These are phyloP conservation scores for Halophytophthora polymorphica DNA, from an alignment of 352 stramenopile genomes.

Conservation along the genomic window DNA sequence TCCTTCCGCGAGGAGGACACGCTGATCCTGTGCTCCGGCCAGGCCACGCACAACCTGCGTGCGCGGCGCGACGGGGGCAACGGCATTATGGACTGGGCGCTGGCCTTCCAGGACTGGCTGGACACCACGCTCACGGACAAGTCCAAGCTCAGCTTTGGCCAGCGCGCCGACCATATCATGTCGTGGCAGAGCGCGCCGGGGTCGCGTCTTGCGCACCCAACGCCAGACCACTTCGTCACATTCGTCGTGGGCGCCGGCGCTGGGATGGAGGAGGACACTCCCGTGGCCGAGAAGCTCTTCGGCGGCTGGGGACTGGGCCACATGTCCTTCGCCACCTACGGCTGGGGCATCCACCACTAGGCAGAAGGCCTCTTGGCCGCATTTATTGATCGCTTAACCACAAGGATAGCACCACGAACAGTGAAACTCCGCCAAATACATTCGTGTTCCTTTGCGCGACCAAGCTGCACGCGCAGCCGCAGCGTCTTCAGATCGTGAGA, in stretches of 20 bases:
- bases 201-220: conserved; percentile 36
- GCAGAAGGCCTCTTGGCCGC: no score
- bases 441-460: no score
- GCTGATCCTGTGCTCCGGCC: conserved; percentile 69
- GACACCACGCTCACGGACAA: conserved; percentile 27
- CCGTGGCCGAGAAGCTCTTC: conserved; percentile 28
- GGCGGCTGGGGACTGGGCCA: conserved; percentile 34
- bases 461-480: conserved; percentile 1
- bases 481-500: no score
- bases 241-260: conserved; percentile 44
- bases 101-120: conserved; percentile 35
- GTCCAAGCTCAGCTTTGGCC: conserved; percentile 17
- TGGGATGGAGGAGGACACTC: conserved; percentile 34
- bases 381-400: no score
- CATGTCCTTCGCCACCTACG: conserved; percentile 40
- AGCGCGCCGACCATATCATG: conserved; percentile 24
- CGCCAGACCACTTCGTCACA: conserved; percentile 50
- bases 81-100: conserved; percentile 22
- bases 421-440: no score
- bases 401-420: no score
- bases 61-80: conserved; percentile 20
- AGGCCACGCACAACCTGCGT: conserved; percentile 41
- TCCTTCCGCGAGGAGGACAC: conserved; percentile 63
- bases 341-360: conserved; percentile 27
- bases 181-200: conserved; percentile 37